Percentiles rank a stretch among this genome's conserved stretches.
Evolutionary conservation across 1,139 yeast genomes (phyloP).

Genomic region (Suhomyces guaymorum): DNA sequence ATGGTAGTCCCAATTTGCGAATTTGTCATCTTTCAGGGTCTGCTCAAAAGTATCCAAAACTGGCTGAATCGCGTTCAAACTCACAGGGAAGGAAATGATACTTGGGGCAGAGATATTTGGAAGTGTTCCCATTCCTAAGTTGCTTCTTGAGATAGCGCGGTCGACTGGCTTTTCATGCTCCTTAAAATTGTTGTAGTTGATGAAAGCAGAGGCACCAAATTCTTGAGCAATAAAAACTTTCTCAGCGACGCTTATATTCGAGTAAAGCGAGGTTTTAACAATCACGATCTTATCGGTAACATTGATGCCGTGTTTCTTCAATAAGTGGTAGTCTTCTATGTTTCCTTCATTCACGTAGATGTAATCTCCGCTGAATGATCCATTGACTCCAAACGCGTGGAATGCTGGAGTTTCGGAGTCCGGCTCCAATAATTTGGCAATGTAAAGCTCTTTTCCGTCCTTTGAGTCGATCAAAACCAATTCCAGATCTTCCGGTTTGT

Average conservation of each 20-base stretch:
- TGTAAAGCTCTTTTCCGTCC: constrained; percentile 25
- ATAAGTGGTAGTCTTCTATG: constrained; percentile 28
- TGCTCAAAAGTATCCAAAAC: constrained; percentile 30
- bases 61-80: constrained; percentile 32
- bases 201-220: constrained; percentile 31
- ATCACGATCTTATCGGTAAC: constrained; percentile 33
- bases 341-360: constrained; percentile 37
- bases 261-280: constrained; percentile 20
- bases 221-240: constrained; percentile 30
- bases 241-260: constrained; percentile 25
- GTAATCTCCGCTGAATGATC: constrained; percentile 27
- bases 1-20: constrained; percentile 29
- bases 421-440: constrained; percentile 30
- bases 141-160: constrained; percentile 27
- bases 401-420: constrained; percentile 39
- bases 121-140: constrained; percentile 17
- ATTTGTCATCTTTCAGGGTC: constrained; percentile 12
- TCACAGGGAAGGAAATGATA: constrained; percentile 42
- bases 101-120: constrained; percentile 16
- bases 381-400: constrained; percentile 33
- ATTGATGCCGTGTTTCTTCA: constrained; percentile 23
- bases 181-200: constrained; percentile 28
- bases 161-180: constrained; percentile 14
- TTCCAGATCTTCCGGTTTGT: constrained; percentile 28
- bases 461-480: constrained; percentile 26